A percentile compares a stretch with the other conserved stretches of the same genome.
Conservation (phyloP, 2,329 filamentous ascomycete genomes). For the Fusarium sp. region DNA sequence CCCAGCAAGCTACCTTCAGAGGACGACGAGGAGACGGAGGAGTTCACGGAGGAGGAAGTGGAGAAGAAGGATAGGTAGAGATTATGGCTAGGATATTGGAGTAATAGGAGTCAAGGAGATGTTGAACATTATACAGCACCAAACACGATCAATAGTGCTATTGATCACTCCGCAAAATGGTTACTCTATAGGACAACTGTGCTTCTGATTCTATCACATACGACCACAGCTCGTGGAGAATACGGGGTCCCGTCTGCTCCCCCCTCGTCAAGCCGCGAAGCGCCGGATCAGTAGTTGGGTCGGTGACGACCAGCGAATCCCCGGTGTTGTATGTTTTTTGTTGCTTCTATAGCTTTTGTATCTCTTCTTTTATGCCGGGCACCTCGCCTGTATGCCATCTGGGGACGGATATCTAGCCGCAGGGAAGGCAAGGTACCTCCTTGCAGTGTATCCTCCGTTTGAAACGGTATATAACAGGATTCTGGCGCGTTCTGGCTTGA, state of each 20-base stretch:
- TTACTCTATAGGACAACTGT: not conserved
- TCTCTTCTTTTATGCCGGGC: too few species aligned
- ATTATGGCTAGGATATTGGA: not conserved
- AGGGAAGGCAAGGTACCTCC: too few species aligned
- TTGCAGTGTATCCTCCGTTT: too few species aligned
- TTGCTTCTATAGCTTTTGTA: not conserved
- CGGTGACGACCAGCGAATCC: slow-evolving; percentile 31
- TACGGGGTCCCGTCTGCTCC: slow-evolving; percentile 30
- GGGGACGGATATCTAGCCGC: too few species aligned
- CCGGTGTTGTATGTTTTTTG: slow-evolving; percentile 27
- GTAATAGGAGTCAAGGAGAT: not conserved
- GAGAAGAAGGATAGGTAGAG: too few species aligned
- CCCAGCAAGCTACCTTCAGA: slow-evolving; percentile 8
- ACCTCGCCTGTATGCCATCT: too few species aligned
- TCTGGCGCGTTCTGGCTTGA: too few species aligned
- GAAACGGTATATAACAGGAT: too few species aligned
- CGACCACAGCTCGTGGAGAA: slow-evolving; percentile 30
- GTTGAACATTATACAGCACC: too few species aligned
- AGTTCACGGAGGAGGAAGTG: not conserved
- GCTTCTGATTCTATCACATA: slow-evolving; percentile 3
- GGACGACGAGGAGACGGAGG: not conserved
- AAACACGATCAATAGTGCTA: too few species aligned
- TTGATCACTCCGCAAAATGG: too few species aligned
- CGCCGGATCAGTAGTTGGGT: slow-evolving; percentile 30
- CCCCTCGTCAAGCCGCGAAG: slow-evolving; percentile 27